These are phyloP conservation scores for Saccharomyces hybrid DNA, from an alignment of 1,139 yeast species.

Conservation along the genomic window DNA sequence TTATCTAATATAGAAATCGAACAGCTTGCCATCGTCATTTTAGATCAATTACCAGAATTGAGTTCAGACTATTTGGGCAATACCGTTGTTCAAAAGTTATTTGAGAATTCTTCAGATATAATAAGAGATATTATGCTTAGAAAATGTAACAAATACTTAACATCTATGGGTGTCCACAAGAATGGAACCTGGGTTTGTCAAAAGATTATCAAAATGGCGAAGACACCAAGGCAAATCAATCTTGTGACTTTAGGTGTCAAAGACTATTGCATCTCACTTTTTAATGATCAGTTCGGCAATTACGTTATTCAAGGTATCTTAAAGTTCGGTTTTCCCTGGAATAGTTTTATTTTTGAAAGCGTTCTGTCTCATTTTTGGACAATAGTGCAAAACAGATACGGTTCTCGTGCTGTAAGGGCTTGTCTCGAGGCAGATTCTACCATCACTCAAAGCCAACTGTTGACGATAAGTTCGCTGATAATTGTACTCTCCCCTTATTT, in stretches of 20 bases:
- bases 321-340: conserved; percentile 77
- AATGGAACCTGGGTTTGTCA: conserved; percentile 99
- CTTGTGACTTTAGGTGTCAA: conserved; percentile 61
- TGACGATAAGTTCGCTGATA: conserved; percentile 67
- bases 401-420: conserved; percentile 87
- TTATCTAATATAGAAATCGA: conserved; percentile 52
- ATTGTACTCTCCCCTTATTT: conserved; percentile 69
- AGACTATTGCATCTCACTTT: conserved; percentile 74
- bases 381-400: conserved; percentile 81
- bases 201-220: conserved; percentile 71
- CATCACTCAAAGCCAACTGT: conserved; percentile 55
- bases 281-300: conserved; percentile 91
- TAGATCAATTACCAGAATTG: conserved; percentile 79
- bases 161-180: conserved; percentile 87
- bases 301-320: conserved; percentile 89
- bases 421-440: conserved; percentile 65
- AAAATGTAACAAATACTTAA: conserved; percentile 65
- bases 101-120: conserved; percentile 58
- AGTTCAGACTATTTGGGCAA: conserved; percentile 89
- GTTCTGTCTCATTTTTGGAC: conserved; percentile 69
- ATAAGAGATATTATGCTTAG: conserved; percentile 73
- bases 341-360: conserved; percentile 79
- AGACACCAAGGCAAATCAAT: conserved; percentile 57
- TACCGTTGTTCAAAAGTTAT: conserved; percentile 84
- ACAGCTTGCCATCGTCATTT: conserved; percentile 71